Evolutionary conservation across 257 asterid genomes (phyloP).

Genomic region (Knoxia roxburghii): DNA sequence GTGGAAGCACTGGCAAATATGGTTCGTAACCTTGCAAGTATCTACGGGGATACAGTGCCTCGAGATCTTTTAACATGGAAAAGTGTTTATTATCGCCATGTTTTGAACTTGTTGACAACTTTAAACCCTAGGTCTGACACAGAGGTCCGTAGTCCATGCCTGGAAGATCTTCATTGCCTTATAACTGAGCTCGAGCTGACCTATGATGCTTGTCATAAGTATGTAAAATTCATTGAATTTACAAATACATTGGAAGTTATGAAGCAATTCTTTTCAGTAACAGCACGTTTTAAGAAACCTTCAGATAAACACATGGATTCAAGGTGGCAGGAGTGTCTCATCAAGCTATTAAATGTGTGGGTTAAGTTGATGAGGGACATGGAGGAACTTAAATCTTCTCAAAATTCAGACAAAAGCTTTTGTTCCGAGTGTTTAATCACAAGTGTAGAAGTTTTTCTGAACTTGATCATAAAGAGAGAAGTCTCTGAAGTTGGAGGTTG

Average conservation of each 20-base stretch:
- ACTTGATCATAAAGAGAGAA: constrained; percentile 44
- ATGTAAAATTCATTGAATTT: constrained; percentile 47
- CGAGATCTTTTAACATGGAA: constrained; percentile 58
- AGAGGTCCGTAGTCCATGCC: constrained; percentile 36
- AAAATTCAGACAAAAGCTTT: constrained; percentile 35
- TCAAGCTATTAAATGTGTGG: constrained; percentile 73
- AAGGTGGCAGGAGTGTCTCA: constrained; percentile 56
- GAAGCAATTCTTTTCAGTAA: constrained; percentile 53
- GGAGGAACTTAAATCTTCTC: constrained; percentile 36
- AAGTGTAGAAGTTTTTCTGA: constrained; percentile 47
- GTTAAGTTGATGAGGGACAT: constrained; percentile 60
- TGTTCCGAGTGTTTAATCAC: constrained; percentile 43
- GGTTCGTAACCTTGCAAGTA: constrained; percentile 65
- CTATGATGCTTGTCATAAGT: constrained; percentile 44
- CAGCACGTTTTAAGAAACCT: constrained; percentile 39
- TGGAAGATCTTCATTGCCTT: constrained; percentile 47
- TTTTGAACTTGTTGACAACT: constrained; percentile 48
- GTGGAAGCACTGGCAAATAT: constrained; percentile 74
- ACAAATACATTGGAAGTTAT: constrained; percentile 40
- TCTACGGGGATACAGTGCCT: constrained; percentile 45
- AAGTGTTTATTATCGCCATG: constrained; percentile 49
- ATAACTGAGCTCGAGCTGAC: constrained; percentile 56
- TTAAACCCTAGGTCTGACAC: constrained; percentile 52
- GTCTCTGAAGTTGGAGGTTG: constrained; percentile 71
- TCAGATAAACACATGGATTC: constrained; percentile 35